A percentile compares a stretch with the other conserved stretches of the same genome.
Evolutionary conservation across 2,329 filamentous ascomycete species (phyloP).

Genomic region (Emydomyces testavorans): DNA sequence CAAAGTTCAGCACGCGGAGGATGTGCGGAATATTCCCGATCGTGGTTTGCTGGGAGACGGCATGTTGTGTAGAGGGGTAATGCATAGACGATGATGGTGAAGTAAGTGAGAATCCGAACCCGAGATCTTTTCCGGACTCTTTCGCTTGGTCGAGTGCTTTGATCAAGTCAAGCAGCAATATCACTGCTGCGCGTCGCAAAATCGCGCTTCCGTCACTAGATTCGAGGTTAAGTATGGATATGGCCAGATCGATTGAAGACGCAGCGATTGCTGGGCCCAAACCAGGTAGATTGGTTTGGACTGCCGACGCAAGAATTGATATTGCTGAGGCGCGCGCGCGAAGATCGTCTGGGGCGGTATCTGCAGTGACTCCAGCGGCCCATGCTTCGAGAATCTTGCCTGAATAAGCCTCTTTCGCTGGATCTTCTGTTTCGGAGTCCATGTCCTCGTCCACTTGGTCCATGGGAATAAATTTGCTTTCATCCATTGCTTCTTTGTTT

Average conservation of each 20-base stretch:
- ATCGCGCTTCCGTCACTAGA: slow-evolving; percentile 30
- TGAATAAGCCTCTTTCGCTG: slow-evolving; percentile 26
- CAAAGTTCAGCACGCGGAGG: slow-evolving; percentile 27
- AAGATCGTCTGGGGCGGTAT: slow-evolving; percentile 35
- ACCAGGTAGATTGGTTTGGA: slow-evolving; percentile 32
- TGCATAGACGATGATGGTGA: not conserved
- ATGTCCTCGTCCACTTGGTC: slow-evolving; percentile 14
- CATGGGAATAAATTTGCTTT: slow-evolving; percentile 14
- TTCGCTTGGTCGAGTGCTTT: slow-evolving; percentile 30
- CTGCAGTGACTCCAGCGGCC: slow-evolving; percentile 29
- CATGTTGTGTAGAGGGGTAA: not conserved
- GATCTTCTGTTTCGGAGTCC: slow-evolving; percentile 28
- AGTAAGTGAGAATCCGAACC: slow-evolving; percentile 32
- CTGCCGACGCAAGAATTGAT: slow-evolving; percentile 33
- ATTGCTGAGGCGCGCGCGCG: slow-evolving; percentile 35
- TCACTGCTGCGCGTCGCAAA: slow-evolving; percentile 31
- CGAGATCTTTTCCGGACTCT: slow-evolving; percentile 25
- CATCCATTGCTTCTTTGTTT: slow-evolving; percentile 21
- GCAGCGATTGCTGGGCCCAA: slow-evolving; percentile 28
- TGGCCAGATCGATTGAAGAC: slow-evolving; percentile 31
- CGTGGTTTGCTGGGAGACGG: slow-evolving; percentile 12
- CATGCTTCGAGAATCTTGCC: slow-evolving; percentile 33
- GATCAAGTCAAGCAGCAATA: slow-evolving; percentile 33
- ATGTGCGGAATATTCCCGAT: slow-evolving; percentile 33
- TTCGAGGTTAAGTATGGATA: slow-evolving; percentile 32